Percentiles rank a stretch among this genome's conserved stretches.
These are phyloP conservation scores for Trichoderma gamsii DNA, from an alignment of 495 filamentous ascomycete genomes.

Conservation along the genomic window DNA sequence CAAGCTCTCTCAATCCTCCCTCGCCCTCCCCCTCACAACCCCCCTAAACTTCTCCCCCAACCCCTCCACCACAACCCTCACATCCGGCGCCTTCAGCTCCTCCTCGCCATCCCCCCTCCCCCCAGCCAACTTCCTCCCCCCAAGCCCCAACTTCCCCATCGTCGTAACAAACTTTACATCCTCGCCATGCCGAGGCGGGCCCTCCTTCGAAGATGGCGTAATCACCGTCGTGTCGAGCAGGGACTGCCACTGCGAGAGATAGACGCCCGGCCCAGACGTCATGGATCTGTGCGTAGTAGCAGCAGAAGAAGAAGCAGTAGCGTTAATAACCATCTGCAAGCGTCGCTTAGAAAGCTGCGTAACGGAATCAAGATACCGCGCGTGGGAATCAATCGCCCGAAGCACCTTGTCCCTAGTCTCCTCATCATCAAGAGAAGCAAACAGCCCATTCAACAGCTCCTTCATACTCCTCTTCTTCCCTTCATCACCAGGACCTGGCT, in stretches of 20 bases:
- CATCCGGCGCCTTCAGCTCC: constrained; percentile 30
- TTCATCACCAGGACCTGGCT: neutral
- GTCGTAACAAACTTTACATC: constrained; percentile 45
- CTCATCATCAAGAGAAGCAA: constrained; percentile 36
- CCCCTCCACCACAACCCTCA: constrained; percentile 32
- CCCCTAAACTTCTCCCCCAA: constrained; percentile 30
- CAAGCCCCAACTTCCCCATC: constrained; percentile 41
- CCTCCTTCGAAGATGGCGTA: constrained; percentile 43
- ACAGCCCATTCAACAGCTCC: constrained; percentile 37
- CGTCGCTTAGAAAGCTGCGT: constrained; percentile 40
- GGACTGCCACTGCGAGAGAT: constrained; percentile 56
- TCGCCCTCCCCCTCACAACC: neutral
- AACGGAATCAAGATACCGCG: constrained; percentile 46
- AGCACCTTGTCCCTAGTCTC: constrained; percentile 31
- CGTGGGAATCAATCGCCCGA: constrained; percentile 45
- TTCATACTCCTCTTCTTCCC: constrained; percentile 38
- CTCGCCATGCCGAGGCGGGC: constrained; percentile 43
- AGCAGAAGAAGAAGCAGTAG: constrained; percentile 19
- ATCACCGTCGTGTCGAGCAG: constrained; percentile 54
- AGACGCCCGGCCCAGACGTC: constrained; percentile 54
- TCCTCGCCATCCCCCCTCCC: constrained; percentile 19
- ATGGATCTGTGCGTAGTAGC: neutral
- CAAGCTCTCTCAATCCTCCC: neutral
- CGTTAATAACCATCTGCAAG: constrained; percentile 40
- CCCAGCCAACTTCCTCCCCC: constrained; percentile 26